Conservation (phyloP, 495 filamentous ascomycete species). For the Poronia punctata region DNA sequence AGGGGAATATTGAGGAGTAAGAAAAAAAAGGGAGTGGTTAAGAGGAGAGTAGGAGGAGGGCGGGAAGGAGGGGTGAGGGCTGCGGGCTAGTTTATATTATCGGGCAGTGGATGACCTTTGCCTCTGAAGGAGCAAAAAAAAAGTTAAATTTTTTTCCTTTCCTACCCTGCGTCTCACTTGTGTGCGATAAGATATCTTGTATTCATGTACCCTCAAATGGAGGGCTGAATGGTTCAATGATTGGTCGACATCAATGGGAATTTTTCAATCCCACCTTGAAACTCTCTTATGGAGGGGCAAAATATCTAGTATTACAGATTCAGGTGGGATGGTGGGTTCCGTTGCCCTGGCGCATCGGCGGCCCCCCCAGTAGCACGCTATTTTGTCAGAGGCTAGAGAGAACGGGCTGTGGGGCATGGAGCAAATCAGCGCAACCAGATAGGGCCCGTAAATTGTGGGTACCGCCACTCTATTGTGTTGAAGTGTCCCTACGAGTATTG, state of each 20-base stretch:
- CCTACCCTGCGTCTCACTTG: neutral
- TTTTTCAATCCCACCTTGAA: neutral
- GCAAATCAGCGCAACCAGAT: conserved; percentile 8
- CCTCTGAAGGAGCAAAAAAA: too few relatives aligned
- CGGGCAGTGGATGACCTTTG: conserved; percentile 3
- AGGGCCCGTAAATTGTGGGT: too few relatives aligned
- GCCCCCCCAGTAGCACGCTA: too few relatives aligned
- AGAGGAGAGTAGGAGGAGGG: conserved; percentile 8
- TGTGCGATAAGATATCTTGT: neutral
- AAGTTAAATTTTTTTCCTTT: conserved; percentile 1
- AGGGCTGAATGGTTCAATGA: neutral
- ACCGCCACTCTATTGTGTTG: too few relatives aligned
- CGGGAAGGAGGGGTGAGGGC: conserved; percentile 13
- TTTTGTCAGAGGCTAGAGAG: neutral
- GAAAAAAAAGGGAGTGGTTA: conserved; percentile 13
- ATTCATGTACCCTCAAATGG: neutral
- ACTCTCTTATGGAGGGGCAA: conserved; percentile 4
- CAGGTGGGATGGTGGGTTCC: conserved; percentile 6
- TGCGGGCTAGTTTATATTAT: conserved; percentile 20
- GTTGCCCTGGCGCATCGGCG: neutral
- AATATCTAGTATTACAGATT: neutral
- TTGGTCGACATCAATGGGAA: neutral
- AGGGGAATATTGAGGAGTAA: conserved; percentile 7
- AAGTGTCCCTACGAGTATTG: too few relatives aligned
- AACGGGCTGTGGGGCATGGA: neutral